These are phyloP conservation scores for Byssoonygena ceratinophila DNA, from an alignment of 2,329 filamentous ascomycete species.

Conservation along the genomic window DNA sequence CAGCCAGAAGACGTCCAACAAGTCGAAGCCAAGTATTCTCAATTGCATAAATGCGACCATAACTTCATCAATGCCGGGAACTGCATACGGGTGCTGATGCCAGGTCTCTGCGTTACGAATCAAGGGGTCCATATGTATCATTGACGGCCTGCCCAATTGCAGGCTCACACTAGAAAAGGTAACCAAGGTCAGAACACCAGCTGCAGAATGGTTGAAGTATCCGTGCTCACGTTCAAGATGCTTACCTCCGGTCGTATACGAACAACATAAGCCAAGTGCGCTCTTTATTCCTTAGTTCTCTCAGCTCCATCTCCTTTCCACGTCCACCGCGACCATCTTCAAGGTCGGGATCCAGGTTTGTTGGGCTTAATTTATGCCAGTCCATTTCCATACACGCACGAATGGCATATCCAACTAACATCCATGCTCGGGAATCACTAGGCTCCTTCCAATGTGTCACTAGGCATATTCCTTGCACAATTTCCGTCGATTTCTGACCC, in stretches of 20 bases:
- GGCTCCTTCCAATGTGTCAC: slow-evolving; percentile 38
- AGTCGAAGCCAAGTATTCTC: slow-evolving; percentile 30
- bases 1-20: slow-evolving; percentile 22
- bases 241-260: slow-evolving; percentile 34
- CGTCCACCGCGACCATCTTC: not conserved
- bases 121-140: slow-evolving; percentile 33
- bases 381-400: slow-evolving; percentile 33
- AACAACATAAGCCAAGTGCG: slow-evolving; percentile 34
- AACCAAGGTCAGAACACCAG: not conserved
- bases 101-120: slow-evolving; percentile 31
- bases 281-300: slow-evolving; percentile 29
- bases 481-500: slow-evolving; percentile 32
- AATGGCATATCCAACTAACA: slow-evolving; percentile 34
- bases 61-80: slow-evolving; percentile 26
- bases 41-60: slow-evolving; percentile 32
- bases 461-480: slow-evolving; percentile 29
- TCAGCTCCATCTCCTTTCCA: slow-evolving; percentile 16
- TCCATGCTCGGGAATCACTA: slow-evolving; percentile 34
- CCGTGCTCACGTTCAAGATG: not conserved
- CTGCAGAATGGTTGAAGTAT: not conserved
- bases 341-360: slow-evolving; percentile 11
- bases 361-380: slow-evolving; percentile 18
- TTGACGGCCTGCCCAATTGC: slow-evolving; percentile 36
- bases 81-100: slow-evolving; percentile 25
- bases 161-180: slow-evolving; percentile 29